phyloP scores from a whole-genome alignment of 2,329 filamentous ascomycete genomes.

The Parastagonospora nodorum region DNA sequence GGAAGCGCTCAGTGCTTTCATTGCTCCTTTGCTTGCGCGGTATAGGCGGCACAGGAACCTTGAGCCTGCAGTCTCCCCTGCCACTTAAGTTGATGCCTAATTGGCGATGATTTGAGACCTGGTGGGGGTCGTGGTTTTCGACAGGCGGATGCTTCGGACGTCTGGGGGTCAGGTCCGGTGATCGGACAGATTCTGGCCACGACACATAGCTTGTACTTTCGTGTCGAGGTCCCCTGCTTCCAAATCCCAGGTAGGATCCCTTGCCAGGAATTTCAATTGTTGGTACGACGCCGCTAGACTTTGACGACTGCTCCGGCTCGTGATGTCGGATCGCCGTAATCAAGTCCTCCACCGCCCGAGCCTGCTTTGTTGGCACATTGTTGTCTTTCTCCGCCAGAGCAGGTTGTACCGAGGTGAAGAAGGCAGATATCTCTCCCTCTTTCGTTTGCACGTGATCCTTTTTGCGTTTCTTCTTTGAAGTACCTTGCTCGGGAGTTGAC shows the following conservation, averaged over 20 bases:
- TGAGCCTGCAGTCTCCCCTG: slow-evolving; percentile 6
- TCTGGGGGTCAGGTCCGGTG: slow-evolving; percentile 19
- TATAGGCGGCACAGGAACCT: slow-evolving; percentile 10
- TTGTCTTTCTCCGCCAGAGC: slow-evolving; percentile 28
- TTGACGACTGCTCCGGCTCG: slow-evolving; percentile 13
- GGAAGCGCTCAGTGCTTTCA: slow-evolving; percentile 13
- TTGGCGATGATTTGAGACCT: background rate
- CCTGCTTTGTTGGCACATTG: slow-evolving; percentile 22
- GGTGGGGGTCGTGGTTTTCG: slow-evolving; percentile 5
- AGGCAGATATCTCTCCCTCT: slow-evolving; percentile 52
- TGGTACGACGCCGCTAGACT: slow-evolving; percentile 23
- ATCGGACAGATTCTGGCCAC: slow-evolving; percentile 49
- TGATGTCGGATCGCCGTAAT: slow-evolving; percentile 8
- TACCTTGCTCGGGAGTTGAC: slow-evolving; percentile 24
- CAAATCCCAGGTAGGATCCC: slow-evolving; percentile 44
- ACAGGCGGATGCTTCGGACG: slow-evolving; percentile 6
- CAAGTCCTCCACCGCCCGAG: background rate
- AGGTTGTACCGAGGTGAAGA: slow-evolving; percentile 46
- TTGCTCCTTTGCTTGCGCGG: slow-evolving; percentile 8
- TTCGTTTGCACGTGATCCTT: slow-evolving; percentile 38
- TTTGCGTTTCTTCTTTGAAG: slow-evolving; percentile 36
- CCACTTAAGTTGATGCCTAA: slow-evolving; percentile 1
- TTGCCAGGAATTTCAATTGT: slow-evolving; percentile 43
- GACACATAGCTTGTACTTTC: slow-evolving; percentile 45
- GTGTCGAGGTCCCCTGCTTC: slow-evolving; percentile 38